Percentiles rank a stretch among this genome's conserved stretches.
Conservation (phyloP, 257 asterid species). For the Solanum chiquidenum region DNA sequence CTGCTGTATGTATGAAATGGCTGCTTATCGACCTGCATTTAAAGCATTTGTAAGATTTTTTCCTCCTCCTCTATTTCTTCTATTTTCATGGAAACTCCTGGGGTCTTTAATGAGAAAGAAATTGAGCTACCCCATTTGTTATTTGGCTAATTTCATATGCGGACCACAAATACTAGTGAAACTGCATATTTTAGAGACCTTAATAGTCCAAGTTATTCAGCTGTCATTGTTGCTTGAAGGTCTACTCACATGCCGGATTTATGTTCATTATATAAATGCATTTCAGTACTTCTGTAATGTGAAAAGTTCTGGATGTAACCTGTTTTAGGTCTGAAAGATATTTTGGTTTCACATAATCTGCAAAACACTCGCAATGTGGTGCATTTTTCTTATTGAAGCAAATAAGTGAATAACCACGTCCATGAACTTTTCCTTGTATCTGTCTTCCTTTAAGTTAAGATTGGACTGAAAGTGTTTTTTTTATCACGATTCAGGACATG, state of each 20-base stretch:
- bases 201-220: not conserved
- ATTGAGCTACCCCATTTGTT: not conserved
- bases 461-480: not conserved
- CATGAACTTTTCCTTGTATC: not conserved
- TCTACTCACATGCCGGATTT: not conserved
- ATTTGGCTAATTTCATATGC: not conserved
- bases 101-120: not conserved
- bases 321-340: not conserved
- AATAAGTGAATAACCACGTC: not conserved
- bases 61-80: not conserved
- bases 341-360: not conserved
- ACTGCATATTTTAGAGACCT: not conserved
- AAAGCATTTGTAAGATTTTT: slow-evolving; percentile 80
- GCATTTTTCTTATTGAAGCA: not conserved
- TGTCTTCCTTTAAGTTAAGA: not conserved
- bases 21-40: slow-evolving; percentile 98
- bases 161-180: not conserved
- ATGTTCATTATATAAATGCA: not conserved
- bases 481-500: slow-evolving; percentile 72
- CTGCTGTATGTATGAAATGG: slow-evolving; percentile 98
- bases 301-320: not conserved
- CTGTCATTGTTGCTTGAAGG: not conserved
- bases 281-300: not conserved
- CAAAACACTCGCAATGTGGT: not conserved
- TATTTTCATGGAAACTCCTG: not conserved